A percentile compares a stretch with the other conserved stretches of the same genome.
phyloP scores from a whole-genome alignment of 805 yeast genomes.

The Saturnispora quitensis region DNA sequence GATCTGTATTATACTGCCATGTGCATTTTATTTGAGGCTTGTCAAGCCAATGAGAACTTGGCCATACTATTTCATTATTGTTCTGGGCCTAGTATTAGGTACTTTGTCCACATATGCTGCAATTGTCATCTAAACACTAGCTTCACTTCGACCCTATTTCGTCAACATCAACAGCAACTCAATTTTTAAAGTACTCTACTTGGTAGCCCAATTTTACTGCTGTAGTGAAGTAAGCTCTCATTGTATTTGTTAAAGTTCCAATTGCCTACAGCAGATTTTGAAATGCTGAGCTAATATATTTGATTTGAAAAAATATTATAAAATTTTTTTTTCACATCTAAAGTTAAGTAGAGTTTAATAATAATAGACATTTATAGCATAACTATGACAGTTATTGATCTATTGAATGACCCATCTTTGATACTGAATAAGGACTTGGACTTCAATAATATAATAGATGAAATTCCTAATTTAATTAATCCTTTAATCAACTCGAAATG shows the following conservation, averaged over 20 bases:
- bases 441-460: conserved; percentile 8
- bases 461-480: conserved; percentile 12
- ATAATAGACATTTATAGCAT: background rate
- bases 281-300: conserved; percentile 4
- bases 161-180: too few species aligned
- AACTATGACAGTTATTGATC: conserved; percentile 2
- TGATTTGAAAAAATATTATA: background rate
- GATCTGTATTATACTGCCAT: conserved; percentile 73
- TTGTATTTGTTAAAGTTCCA: background rate
- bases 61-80: conserved; percentile 34
- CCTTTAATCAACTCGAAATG: conserved; percentile 27
- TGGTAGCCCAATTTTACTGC: background rate
- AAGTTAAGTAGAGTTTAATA: background rate
- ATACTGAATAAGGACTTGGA: conserved; percentile 4
- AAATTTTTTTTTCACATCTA: background rate
- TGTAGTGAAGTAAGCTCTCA: background rate
- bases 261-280: background rate
- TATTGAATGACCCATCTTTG: conserved; percentile 10
- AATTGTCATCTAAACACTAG: conserved; percentile 5
- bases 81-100: conserved; percentile 41
- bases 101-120: conserved; percentile 56
- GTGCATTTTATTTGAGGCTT: conserved; percentile 60
- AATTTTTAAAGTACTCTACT: too few species aligned
- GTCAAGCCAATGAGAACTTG: conserved; percentile 41
- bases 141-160: background rate